Percentiles rank a stretch among this genome's conserved stretches.
Conservation (phyloP, 2,329 filamentous ascomycete genomes). For the Penicillium sp. region DNA sequence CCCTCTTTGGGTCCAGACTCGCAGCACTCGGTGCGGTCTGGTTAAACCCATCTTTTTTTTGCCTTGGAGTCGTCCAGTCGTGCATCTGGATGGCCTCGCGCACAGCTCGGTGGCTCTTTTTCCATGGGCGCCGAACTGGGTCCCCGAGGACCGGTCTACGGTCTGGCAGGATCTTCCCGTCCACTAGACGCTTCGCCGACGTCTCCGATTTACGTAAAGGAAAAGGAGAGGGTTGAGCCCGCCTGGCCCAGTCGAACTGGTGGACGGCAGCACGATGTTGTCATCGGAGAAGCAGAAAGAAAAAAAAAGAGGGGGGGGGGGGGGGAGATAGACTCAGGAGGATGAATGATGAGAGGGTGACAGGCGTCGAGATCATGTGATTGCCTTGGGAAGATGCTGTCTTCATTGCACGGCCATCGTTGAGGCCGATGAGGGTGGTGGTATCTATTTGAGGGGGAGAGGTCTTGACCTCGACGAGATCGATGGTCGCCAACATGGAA, state of each 20-base stretch:
- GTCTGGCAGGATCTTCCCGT: constrained; percentile 20
- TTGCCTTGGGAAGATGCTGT: too few relatives aligned
- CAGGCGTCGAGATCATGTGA: too few relatives aligned
- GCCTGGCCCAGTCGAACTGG: constrained; percentile 2
- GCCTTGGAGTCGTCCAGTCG: too few relatives aligned
- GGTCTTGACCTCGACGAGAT: too few relatives aligned
- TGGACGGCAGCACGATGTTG: constrained; percentile 7
- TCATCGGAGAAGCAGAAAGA: constrained; percentile 6
- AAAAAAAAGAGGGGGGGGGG: not conserved
- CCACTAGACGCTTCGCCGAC: constrained; percentile 15
- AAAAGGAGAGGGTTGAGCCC: constrained; percentile 19
- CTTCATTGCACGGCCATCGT: too few relatives aligned
- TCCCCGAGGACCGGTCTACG: constrained; percentile 13
- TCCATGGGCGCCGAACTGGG: constrained; percentile 10
- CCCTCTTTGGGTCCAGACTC: too few relatives aligned
- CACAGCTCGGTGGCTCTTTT: not conserved
- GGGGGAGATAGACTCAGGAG: not conserved
- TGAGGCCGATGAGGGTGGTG: too few relatives aligned
- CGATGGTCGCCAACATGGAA: too few relatives aligned
- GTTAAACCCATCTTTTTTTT: too few relatives aligned
- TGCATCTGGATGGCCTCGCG: too few relatives aligned
- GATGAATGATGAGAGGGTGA: not conserved
- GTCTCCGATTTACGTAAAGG: constrained; percentile 39
- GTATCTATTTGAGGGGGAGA: too few relatives aligned
- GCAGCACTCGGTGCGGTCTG: too few relatives aligned